Base-by-base conservation (phyloP, 768 basidiomycete genomes). In the Hydnum rufescens region DNA sequence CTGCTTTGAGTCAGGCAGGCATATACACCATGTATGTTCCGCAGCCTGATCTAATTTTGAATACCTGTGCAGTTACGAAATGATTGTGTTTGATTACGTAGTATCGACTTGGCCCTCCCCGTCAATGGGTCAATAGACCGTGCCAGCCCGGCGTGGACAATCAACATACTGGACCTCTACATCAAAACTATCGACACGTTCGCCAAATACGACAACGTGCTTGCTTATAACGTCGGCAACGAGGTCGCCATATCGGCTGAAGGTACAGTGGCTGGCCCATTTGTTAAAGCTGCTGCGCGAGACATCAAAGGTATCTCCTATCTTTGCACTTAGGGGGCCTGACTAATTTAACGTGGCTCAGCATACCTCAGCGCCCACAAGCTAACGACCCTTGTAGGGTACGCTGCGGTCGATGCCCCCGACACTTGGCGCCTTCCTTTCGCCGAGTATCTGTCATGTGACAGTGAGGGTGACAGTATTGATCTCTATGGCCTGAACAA, bases 161-260 rank as follows among this genome's bases (percentile, higher is more conserved):
- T 82, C 4, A 83, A 77, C 61, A 66, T 92, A n/a, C 66, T 84
- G 32, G 73, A 87, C 62, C 71, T 76, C 54, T 95, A 92, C 64
- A 71, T 81, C 55, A 62, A 63, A 28, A 93, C 87, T 26, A 82
- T 93, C 58, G 71, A 85, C 57, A 70, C 68, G 0, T 92, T 92
- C 70, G 71, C 71, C 61, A 77, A 83, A 63, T 95, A 93, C 59
- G 77, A 85, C 70, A 95, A 95, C 58, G 75, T 95, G 16, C 68
- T 93, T 53, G 89, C 79, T 6, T 92, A 73, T 67, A 93, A 92
- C 61, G 72, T 95, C 54, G 90, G 88, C 22, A 95, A 95, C 60
- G 90, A 93, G 58, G 71, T 75, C 26, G 66, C 75, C 55, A 82
- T 78, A 30, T 71, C 72, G 25, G 62, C 70, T 5, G 51, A 55